These are phyloP conservation scores for Neurospora terricola DNA, from an alignment of 495 filamentous ascomycete genomes.

Conservation along the genomic window DNA sequence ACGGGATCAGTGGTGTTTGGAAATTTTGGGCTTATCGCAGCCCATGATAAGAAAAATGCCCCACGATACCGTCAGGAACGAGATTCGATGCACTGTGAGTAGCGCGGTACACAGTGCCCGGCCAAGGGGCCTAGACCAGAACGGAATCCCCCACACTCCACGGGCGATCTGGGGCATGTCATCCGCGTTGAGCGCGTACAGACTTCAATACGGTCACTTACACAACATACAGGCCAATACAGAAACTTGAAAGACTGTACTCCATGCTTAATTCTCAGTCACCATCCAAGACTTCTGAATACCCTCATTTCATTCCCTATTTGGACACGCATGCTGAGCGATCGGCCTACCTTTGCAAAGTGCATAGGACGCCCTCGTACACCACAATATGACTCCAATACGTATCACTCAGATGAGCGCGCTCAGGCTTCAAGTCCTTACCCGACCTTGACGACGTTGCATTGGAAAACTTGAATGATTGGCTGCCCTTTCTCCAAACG, in stretches of 20 bases:
- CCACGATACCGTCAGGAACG: neutral
- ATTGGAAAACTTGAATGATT: neutral
- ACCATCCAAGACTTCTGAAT: neutral
- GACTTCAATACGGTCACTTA: neutral
- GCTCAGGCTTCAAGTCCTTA: neutral
- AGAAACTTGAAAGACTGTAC: neutral
- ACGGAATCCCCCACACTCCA: neutral
- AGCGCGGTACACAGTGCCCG: neutral
- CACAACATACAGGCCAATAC: neutral
- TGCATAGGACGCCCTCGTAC: neutral
- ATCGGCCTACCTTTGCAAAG: neutral
- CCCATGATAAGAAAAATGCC: neutral
- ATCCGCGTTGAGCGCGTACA: neutral
- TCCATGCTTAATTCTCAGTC: neutral
- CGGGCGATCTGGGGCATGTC: neutral
- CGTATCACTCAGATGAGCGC: neutral
- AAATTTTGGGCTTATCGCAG: constrained; percentile 7
- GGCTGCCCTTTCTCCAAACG: neutral
- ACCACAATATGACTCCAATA: neutral
- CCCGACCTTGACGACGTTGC: neutral
- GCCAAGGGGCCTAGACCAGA: neutral
- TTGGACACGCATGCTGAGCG: neutral
- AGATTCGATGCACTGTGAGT: neutral
- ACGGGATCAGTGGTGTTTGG: neutral
- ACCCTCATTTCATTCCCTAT: neutral